Evolutionary conservation across 2,329 filamentous ascomycete species (phyloP), one percentile per base, ranked within the genome.

Genomic region (Arthroderma sp.): DNA sequence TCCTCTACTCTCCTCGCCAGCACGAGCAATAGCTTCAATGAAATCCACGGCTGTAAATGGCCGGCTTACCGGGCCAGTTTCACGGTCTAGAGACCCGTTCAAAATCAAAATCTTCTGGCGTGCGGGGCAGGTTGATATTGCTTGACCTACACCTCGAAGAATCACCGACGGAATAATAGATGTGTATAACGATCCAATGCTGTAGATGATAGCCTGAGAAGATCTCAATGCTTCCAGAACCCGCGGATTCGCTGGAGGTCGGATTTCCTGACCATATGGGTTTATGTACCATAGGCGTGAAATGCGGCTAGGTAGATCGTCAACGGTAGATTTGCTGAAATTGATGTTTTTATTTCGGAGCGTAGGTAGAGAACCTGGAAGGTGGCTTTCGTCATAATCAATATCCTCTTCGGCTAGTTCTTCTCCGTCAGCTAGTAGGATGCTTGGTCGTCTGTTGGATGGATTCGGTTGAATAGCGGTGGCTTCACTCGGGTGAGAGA

Each of bases 211-310:
- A 1, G 78, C 80, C 45, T 78, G 73, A 0, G 83, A 74, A 1
- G 67, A 65, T 10, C 68, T 66, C 1, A 96, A 61, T 0, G 85
- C 78, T 5, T 78, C 73, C 0, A 94, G 55, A 0, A 89, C 85
- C 42, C 85, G 80, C 0, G 86, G 80, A 56, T 94, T 96, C 2
- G 86, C 83, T 0, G 80, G 75, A 0, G 88, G 84, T 11, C 81
- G 78, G 53, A 96, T 95, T 63, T 95, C 88, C 59, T 95, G 86
- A n/a, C 89, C 89, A 61, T 95, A 96, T 0, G 89, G 89, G 57
- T 95, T 96, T 67, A 96, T 96, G 67, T 96, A 96, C 86, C 87
- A 96, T 30, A 96, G 73, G 2, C 88, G 70, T 44, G 80, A 72
- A 53, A 96, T 94, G 29, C 85, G 74, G 0, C 82, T 74, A 0